These are phyloP conservation scores for Emergomyces pasteurianus DNA, from an alignment of 2,329 filamentous ascomycete genomes.

Conservation along the genomic window DNA sequence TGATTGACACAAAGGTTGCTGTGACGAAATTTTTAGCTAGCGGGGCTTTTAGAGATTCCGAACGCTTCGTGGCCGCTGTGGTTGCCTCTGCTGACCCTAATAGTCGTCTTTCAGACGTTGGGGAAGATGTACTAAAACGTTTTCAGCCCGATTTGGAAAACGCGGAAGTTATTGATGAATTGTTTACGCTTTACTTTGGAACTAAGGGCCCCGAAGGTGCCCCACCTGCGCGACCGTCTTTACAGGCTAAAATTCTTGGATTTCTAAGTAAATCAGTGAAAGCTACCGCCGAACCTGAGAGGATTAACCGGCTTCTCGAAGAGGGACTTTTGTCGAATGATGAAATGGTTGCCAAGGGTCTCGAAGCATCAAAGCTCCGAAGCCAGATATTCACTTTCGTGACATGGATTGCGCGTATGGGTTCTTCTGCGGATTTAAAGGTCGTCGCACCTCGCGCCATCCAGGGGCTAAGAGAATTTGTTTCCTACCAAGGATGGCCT, in stretches of 20 bases:
- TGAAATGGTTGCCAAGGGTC: conserved; percentile 39
- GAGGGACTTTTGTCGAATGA: conserved; percentile 44
- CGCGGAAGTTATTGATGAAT: conserved; percentile 44
- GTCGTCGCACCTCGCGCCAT: conserved; percentile 59
- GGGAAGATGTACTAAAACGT: conserved; percentile 79
- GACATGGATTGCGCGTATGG: conserved; percentile 72
- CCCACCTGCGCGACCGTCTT: conserved; percentile 47
- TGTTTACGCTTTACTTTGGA: conserved; percentile 66
- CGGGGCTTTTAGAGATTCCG: conserved; percentile 70
- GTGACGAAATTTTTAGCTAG: conserved; percentile 64
- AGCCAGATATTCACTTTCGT: conserved; percentile 76
- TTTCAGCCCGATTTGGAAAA: conserved; percentile 59
- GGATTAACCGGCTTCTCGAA: conserved; percentile 58
- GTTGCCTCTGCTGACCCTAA: conserved; percentile 76
- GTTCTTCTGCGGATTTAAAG: conserved; percentile 47
- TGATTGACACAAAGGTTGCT: conserved; percentile 58
- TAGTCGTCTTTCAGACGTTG: conserved; percentile 61
- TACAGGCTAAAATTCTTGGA: conserved; percentile 64
- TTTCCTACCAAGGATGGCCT: conserved; percentile 77
- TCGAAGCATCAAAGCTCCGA: conserved; percentile 69
- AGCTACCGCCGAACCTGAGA: conserved; percentile 56
- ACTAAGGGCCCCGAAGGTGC: conserved; percentile 34
- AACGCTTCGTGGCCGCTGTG: conserved; percentile 73
- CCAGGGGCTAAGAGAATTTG: conserved; percentile 56
- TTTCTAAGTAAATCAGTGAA: conserved; percentile 65